phyloP scores from a whole-genome alignment of 768 basidiomycete species.

The Phanerochaete carnosa region DNA sequence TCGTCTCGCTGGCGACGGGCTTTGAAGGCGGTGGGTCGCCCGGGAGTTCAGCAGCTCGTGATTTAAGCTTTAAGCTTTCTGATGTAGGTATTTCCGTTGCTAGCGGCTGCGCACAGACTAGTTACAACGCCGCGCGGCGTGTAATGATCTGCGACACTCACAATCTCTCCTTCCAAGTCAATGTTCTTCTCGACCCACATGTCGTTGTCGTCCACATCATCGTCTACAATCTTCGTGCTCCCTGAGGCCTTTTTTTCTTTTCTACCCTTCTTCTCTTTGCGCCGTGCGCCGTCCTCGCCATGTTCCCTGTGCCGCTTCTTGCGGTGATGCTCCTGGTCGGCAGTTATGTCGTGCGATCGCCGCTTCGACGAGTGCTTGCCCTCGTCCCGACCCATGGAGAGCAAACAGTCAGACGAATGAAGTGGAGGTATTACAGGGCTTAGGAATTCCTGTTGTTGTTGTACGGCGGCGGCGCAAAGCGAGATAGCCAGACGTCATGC shows the following conservation, averaged over 20 bases:
- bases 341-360: constrained; percentile 35
- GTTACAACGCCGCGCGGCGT: neutral
- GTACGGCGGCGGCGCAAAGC: no score
- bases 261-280: constrained; percentile 45
- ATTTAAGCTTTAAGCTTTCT: constrained; percentile 65
- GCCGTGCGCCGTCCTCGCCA: constrained; percentile 35
- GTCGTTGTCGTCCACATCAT: constrained; percentile 69
- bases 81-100: constrained; percentile 76
- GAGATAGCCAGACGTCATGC: no score
- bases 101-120: constrained; percentile 41
- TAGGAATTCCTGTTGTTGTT: no score
- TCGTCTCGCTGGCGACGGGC: constrained; percentile 41
- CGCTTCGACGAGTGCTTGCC: constrained; percentile 23
- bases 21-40: constrained; percentile 48
- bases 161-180: constrained; percentile 69
- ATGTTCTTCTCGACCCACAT: constrained; percentile 91
- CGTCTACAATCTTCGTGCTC: constrained; percentile 57
- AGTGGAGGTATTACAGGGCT: no score
- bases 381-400: neutral
- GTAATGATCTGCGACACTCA: constrained; percentile 35
- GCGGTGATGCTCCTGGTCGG: constrained; percentile 34
- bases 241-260: constrained; percentile 31
- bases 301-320: constrained; percentile 53
- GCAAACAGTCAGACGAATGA: no score
- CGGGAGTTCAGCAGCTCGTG: constrained; percentile 47